Evolutionary conservation across 2,329 filamentous ascomycete species (phyloP), one percentile per base, ranked within the genome.

Genomic region (Didymella arachidicola): DNA sequence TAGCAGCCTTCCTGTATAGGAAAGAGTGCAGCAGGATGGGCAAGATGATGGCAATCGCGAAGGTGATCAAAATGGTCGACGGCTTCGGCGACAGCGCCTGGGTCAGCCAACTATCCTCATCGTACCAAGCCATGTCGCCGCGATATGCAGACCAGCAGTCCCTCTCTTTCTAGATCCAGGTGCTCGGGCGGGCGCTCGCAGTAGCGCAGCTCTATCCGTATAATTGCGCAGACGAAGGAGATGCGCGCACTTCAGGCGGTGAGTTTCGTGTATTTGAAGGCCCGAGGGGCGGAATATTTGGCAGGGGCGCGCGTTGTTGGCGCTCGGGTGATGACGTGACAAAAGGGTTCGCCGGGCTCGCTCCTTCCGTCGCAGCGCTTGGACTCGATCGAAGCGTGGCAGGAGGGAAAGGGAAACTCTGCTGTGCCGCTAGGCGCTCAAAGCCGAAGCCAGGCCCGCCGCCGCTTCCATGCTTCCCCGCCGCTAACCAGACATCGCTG

Each of bases 21-120:
- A 89, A 80, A 57, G 86, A 76, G 80, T 98, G 95, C 46, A 97
- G 82, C 53, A 96, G 73, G 51, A 96, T 72, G 19, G 95, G 95
- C 27, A 91, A 81, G 53, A 89, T 77, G 65, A 97, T 75, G 60
- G 91, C 86, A 71, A 97, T 81, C 56, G 92, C 64, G 19, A 90
- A 71, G 14, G 92, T 90, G 72, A 94, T 74, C 61, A 88, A 66
- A 69, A 98, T 84, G 59, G 80, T 78, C 8, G 78, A 76, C 26
- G 76, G 70, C 39, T 74, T 72, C 3, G 81, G 80, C 49, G 79
- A 79, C 58, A 83, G 78, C 34, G 79, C 76, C 67, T 77, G 79
- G 16, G 81, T 82, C 43, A 79, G 73, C 79, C 79, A 82, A 68
- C 74, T 75, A 64, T 77, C 72, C 62, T 72, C 57, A 58, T 77